Evolutionary conservation across 495 filamentous ascomycete species (phyloP), one percentile per base, ranked within the genome.

Genomic region (Penicillium canescens): DNA sequence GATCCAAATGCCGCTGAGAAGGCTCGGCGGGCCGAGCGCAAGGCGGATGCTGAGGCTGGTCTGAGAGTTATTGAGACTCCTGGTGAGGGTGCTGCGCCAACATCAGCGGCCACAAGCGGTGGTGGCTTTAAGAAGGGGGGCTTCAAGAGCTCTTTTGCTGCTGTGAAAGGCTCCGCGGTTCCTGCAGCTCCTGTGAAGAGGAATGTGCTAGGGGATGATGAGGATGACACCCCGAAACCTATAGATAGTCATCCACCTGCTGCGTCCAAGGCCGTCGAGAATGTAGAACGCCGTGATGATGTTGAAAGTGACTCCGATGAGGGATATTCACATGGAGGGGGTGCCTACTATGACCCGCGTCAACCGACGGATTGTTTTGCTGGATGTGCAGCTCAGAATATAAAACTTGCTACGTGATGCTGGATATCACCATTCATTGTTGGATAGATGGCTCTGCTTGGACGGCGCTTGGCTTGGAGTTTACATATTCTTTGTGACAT

Each of bases 11-110:
- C 82, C 3, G 73, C 78, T 8, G 74, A 77, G 42, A 85, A 86
- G 59, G 87, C 87, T 8, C 77, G 86, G 24, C 82, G 83, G 60
- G 85, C 87, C 26, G 88, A 91, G 68, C 81, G 82, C 46, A 87
- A 86, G 59, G 83, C 85, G 26, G 85, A 89, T 60, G 75, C 75
- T 35, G 72, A 80, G 47, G 74, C 77, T 20, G 79, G 76, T 24
- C 43, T 78, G 33, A 67, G 65, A 36, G 68, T 74, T 8, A 60
- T 78, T 21, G 72, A 73, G 57, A 61, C 59, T 7, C 54, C 62
- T 21, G 60, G 18, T 6, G 53, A 52, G 33, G 56, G 50, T 45
- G 40, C 56, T 23, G 12, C 34, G 5, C n/a, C 58, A 9, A 44
- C 26, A 13, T 46, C 56, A 6, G 51, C 40, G 23, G 52, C 28